Base-by-base conservation (phyloP, 2,329 filamentous ascomycete species). In the Arthrobotrys musiformis region DNA sequence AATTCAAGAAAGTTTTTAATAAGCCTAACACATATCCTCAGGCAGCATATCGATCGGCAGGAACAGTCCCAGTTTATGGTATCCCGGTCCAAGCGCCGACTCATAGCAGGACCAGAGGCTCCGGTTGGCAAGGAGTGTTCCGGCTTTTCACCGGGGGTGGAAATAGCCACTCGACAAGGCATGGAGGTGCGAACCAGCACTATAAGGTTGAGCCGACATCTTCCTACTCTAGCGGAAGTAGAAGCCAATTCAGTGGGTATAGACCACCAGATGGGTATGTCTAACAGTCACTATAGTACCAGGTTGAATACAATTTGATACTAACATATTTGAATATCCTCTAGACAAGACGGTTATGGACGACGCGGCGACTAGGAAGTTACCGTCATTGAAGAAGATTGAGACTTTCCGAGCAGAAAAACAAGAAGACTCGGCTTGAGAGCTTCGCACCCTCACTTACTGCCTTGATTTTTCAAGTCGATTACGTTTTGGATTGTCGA, bases 221-320 rank as follows among this genome's bases (percentile, higher is more conserved):
- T 26, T 19, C 52, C n/a, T 50, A 69, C 6, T 48, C 58, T 17
- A 24, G 56, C 30, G 22, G 56, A 15, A 44, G 26, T 17, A 52
- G 44, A 54, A 42, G 22, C 2, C 46, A 26, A 30, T 61, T 44
- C 22, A 50, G 37, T 5, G 48, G 40, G 3, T 60, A 63, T 26
- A 62, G 70, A 17, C 64, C 63, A 24, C 56, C 63, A 69, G 70
- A 74, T 26, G 70, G 70, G 70, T 74, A 74, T 17, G 70, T 68
- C 11, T 42, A 50, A 4, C 13, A 22, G 9, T 22, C 6, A 42
- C 2, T 35, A 6, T 19, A 42, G 9, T 30, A 26, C 2, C 2
- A 50, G 1, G 9, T 17, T 19, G 13, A 35, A 9, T 9, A 4
- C 0, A 33, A 19, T 4, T 22, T 56, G 6, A 13, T 56, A 37